A percentile compares a stretch with the other conserved stretches of the same genome.
These are phyloP conservation scores for Vigna reflexopilosa DNA, from an alignment of 306 rosid species.

Conservation along the genomic window DNA sequence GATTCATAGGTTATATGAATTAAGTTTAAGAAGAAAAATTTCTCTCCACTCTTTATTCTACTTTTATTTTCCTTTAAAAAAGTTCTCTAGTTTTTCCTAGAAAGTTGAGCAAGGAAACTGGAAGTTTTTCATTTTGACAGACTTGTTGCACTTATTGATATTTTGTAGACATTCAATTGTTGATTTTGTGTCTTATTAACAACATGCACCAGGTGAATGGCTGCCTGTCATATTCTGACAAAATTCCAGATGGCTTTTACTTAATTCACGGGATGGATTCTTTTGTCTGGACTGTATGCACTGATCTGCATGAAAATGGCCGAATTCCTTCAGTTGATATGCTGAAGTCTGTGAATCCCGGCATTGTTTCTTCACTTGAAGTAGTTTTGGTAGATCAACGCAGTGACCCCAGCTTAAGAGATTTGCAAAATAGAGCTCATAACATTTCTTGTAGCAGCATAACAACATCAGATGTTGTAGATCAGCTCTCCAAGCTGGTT, in stretches of 20 bases:
- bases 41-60: conserved; percentile 6
- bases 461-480: conserved; percentile 85
- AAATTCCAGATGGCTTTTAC: conserved; percentile 94
- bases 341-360: conserved; percentile 74
- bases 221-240: conserved; percentile 88
- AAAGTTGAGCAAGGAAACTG: conserved; percentile 27
- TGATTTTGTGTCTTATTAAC: conserved; percentile 48
- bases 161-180: conserved; percentile 33
- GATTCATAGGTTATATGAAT: conserved; percentile 20
- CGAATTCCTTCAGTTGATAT: conserved; percentile 89
- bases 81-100: background rate
- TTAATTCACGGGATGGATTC: conserved; percentile 90
- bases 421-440: conserved; percentile 73
- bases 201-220: conserved; percentile 84
- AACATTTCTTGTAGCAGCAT: conserved; percentile 72
- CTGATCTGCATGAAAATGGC: conserved; percentile 85
- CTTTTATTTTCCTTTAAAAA: background rate
- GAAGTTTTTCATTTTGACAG: conserved; percentile 36
- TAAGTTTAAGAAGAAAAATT: conserved; percentile 14
- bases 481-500: conserved; percentile 91
- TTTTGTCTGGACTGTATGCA: conserved; percentile 90
- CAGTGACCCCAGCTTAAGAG: conserved; percentile 85
- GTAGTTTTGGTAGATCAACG: conserved; percentile 80
- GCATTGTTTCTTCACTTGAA: conserved; percentile 74
- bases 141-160: conserved; percentile 24